Evolutionary conservation across 768 basidiomycete genomes (phyloP).

Genomic region (Pleurotus cornucopiae): DNA sequence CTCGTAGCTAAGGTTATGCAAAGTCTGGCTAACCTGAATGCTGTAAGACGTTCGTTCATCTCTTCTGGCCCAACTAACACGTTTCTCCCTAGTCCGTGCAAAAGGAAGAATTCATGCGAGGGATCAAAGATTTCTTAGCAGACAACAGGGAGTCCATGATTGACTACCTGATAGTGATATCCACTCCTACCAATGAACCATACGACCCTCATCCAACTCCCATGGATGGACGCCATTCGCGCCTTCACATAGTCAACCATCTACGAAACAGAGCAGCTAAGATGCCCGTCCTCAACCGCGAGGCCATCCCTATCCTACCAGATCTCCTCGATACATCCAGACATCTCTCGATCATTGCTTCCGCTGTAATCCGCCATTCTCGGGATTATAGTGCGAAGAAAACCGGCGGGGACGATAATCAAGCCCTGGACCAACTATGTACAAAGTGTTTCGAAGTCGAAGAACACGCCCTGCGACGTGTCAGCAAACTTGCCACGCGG

Average conservation of each 20-base stretch:
- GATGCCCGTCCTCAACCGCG: conserved; percentile 58
- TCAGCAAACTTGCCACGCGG: conserved; percentile 53
- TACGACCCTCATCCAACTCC: conserved; percentile 21
- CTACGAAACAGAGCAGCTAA: conserved; percentile 52
- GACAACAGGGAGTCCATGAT: conserved; percentile 67
- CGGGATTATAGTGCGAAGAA: conserved; percentile 33
- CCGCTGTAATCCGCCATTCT: conserved; percentile 69
- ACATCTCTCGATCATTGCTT: conserved; percentile 72
- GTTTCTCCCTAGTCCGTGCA: conserved; percentile 43
- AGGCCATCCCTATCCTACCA: conserved; percentile 70
- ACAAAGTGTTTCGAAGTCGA: conserved; percentile 66
- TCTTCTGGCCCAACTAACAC: neutral
- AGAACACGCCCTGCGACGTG: conserved; percentile 60
- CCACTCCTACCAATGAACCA: conserved; percentile 41
- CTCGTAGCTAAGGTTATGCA: conserved; percentile 87
- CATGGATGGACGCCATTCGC: conserved; percentile 42
- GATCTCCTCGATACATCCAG: conserved; percentile 75
- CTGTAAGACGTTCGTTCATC: conserved; percentile 36
- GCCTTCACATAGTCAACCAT: conserved; percentile 48
- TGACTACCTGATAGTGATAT: conserved; percentile 74
- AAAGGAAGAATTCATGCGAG: conserved; percentile 81
- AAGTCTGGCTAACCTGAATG: conserved; percentile 81
- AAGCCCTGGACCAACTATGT: conserved; percentile 51
- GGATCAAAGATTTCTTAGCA: conserved; percentile 68
- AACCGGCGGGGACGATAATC: conserved; percentile 32